These are phyloP conservation scores for Arthrobotrys sphaeroides DNA, from an alignment of 2,329 filamentous ascomycete genomes.

Conservation along the genomic window DNA sequence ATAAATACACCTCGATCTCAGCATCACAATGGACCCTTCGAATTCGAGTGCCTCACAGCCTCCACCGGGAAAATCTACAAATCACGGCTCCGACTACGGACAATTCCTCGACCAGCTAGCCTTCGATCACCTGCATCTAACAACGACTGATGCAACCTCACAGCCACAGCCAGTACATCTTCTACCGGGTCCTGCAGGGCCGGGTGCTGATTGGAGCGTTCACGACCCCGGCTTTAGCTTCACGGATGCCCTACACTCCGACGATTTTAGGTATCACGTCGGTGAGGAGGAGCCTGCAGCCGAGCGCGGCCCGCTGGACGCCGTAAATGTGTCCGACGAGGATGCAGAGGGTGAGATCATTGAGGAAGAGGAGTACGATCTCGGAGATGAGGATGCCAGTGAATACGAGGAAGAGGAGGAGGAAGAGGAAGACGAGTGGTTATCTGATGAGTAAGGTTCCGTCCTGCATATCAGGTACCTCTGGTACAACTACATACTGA, in stretches of 20 bases:
- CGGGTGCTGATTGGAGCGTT: conserved; percentile 26
- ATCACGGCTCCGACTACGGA: background rate
- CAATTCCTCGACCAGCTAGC: conserved; percentile 15
- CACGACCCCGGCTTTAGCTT: conserved; percentile 47
- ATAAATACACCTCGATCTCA: background rate
- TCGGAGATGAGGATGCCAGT: conserved; percentile 40
- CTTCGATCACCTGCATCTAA: conserved; percentile 24
- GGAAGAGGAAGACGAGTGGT: conserved; percentile 49
- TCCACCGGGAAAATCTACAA: background rate
- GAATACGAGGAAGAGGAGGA: conserved; percentile 47
- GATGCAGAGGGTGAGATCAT: conserved; percentile 48
- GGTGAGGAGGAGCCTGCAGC: conserved; percentile 16
- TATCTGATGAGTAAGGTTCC: conserved; percentile 33
- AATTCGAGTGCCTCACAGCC: conserved; percentile 2
- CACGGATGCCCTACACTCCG: conserved; percentile 50
- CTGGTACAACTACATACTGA: background rate
- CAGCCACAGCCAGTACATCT: conserved; percentile 37
- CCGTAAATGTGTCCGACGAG: conserved; percentile 34
- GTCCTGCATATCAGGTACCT: background rate
- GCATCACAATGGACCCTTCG: conserved; percentile 19
- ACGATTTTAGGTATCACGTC: conserved; percentile 29
- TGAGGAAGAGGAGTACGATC: conserved; percentile 42
- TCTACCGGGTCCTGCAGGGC: background rate
- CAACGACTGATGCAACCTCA: conserved; percentile 31
- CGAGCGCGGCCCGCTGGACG: conserved; percentile 31